phyloP scores from a whole-genome alignment of 176 grass and related monocot species.

The Musa schizocarpa region DNA sequence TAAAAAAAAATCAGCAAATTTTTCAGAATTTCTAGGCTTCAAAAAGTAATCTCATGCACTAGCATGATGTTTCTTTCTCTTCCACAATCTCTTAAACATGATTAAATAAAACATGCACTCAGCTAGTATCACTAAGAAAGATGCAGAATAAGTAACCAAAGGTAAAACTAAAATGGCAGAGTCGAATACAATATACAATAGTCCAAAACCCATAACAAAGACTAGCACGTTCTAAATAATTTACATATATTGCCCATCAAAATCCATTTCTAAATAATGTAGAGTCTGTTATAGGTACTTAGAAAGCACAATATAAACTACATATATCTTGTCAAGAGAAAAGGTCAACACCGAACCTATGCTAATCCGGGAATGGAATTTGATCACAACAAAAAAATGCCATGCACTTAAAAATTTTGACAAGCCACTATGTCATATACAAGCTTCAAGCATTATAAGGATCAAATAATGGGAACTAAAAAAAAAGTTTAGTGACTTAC shows the following conservation, averaged over 20 bases:
- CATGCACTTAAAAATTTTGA: not conserved
- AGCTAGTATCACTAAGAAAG: not conserved
- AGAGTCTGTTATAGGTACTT: not conserved
- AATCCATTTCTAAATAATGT: not conserved
- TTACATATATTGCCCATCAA: not conserved
- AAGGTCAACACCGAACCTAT: not conserved
- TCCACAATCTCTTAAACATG: too few species aligned
- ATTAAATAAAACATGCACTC: not conserved
- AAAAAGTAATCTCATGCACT: too few species aligned
- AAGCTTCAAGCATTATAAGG: not conserved
- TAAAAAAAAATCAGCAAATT: not conserved
- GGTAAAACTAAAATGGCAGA: not conserved
- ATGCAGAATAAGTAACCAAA: not conserved
- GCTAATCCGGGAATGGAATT: too few species aligned
- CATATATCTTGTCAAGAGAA: not conserved
- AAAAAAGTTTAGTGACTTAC: not conserved
- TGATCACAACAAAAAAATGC: too few species aligned
- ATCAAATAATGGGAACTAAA: not conserved
- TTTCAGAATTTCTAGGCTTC: not conserved
- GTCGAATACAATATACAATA: not conserved
- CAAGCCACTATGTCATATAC: not conserved
- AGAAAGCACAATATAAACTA: not conserved
- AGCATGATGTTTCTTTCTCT: too few species aligned
- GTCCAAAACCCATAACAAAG: not conserved
- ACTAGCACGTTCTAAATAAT: not conserved